Percentiles rank a stretch among this genome's conserved stretches.
phyloP scores from a whole-genome alignment of 108 stramenopile species.

The Schizochytrium sp. region DNA sequence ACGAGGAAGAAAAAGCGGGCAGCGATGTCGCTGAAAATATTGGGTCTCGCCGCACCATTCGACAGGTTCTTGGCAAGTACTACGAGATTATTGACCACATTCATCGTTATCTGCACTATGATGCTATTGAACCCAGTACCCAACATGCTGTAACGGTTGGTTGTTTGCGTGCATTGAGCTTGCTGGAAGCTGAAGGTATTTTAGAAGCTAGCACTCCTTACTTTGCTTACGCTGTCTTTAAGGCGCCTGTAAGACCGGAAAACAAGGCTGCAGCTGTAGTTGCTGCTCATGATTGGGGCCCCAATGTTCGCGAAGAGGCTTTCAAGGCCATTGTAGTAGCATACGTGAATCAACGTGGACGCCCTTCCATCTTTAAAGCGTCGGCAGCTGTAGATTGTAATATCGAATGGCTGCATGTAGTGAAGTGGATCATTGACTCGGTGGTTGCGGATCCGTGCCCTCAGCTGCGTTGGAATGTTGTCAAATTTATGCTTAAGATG shows the following conservation, averaged over 20 bases:
- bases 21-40: not conserved
- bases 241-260: slow-evolving; percentile 16
- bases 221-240: slow-evolving; percentile 35
- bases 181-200: slow-evolving; percentile 30
- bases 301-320: slow-evolving; percentile 52
- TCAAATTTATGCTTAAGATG: slow-evolving; percentile 29
- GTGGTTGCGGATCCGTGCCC: slow-evolving; percentile 18
- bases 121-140: slow-evolving; percentile 44
- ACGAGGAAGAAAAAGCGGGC: not conserved
- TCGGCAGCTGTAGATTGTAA: not conserved
- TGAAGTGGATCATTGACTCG: slow-evolving; percentile 39
- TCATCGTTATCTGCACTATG: slow-evolving; percentile 40
- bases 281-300: slow-evolving; percentile 45
- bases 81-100: slow-evolving; percentile 59
- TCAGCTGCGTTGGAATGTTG: slow-evolving; percentile 48
- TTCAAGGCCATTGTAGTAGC: slow-evolving; percentile 48
- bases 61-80: slow-evolving; percentile 16
- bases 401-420: slow-evolving; percentile 38
- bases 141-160: slow-evolving; percentile 50
- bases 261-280: slow-evolving; percentile 41
- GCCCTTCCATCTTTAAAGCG: slow-evolving; percentile 24
- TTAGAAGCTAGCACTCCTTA: slow-evolving; percentile 5
- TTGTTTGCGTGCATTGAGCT: slow-evolving; percentile 33
- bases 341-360: slow-evolving; percentile 13
- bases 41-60: slow-evolving; percentile 22